Percentiles rank a stretch among this genome's conserved stretches.
Conservation (phyloP, 2,329 filamentous ascomycete species). For the Penicillium brevicompactum region DNA sequence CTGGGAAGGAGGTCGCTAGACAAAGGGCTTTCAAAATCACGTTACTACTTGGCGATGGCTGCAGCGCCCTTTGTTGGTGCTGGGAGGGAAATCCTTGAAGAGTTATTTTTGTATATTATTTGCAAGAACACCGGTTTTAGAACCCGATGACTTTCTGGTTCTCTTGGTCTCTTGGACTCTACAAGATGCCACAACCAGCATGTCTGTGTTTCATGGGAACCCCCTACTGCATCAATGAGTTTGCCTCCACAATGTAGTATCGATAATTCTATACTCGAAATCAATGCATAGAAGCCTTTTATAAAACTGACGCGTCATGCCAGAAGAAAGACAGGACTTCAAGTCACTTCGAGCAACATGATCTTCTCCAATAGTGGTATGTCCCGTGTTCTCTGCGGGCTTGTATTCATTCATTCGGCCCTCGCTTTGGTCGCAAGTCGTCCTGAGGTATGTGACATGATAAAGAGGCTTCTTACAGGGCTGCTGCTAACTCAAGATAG, state of each 20-base stretch:
- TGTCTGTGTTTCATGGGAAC: constrained; percentile 1
- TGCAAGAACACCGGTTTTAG: neutral
- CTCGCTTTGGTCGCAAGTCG: neutral
- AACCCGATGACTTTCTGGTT: too few species aligned
- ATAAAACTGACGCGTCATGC: neutral
- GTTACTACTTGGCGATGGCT: neutral
- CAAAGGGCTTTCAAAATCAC: neutral
- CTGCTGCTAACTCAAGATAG: neutral
- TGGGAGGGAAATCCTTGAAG: neutral
- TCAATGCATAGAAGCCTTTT: neutral
- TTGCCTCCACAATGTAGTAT: neutral
- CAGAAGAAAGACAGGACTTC: neutral
- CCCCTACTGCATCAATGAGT: constrained; percentile 4
- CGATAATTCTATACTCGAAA: neutral
- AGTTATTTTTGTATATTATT: neutral
- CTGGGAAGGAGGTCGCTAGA: neutral
- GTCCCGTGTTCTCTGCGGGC: neutral
- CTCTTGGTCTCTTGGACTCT: neutral
- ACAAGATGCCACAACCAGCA: neutral
- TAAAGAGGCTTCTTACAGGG: neutral
- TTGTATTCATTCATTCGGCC: neutral
- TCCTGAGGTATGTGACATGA: neutral
- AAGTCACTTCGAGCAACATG: neutral
- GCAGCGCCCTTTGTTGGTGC: constrained; percentile 1
- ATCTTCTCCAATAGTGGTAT: neutral